Evolutionary conservation across 768 basidiomycete species (phyloP).

Genomic region (Russula sp.): DNA sequence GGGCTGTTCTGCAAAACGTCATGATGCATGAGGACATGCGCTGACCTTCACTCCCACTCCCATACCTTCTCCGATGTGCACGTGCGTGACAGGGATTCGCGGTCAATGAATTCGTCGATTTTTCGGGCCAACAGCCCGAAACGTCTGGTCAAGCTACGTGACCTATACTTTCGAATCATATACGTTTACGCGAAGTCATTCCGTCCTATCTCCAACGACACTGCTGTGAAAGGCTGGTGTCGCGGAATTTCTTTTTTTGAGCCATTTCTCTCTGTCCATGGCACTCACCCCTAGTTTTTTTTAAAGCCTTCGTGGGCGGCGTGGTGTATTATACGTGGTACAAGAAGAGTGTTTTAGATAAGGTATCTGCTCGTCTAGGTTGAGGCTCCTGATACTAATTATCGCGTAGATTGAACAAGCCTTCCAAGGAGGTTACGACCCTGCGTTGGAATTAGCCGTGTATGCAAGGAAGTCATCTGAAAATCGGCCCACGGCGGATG

Average conservation of each 20-base stretch:
- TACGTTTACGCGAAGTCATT: neutral
- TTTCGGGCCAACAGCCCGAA: neutral
- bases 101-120: neutral
- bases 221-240: neutral
- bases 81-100: neutral
- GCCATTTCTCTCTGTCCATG: neutral
- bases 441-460: constrained; percentile 70
- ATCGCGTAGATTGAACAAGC: constrained; percentile 64
- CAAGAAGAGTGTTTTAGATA: constrained; percentile 74
- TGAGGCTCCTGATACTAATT: neutral
- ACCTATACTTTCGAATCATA: neutral
- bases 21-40: neutral
- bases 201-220: neutral
- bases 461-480: constrained; percentile 37
- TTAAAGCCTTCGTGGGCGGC: constrained; percentile 64
- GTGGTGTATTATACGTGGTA: constrained; percentile 75
- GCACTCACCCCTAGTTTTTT: neutral
- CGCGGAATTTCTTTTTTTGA: neutral
- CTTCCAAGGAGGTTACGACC: constrained; percentile 78
- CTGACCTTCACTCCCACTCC: neutral
- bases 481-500: constrained; percentile 34
- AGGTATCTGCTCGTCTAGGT: constrained; percentile 45
- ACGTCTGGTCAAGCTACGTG: neutral
- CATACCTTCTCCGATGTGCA: neutral
- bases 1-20: neutral